Evolutionary conservation across 352 stramenopile species (phyloP).

Genomic region (Thalassiosira exigua): DNA sequence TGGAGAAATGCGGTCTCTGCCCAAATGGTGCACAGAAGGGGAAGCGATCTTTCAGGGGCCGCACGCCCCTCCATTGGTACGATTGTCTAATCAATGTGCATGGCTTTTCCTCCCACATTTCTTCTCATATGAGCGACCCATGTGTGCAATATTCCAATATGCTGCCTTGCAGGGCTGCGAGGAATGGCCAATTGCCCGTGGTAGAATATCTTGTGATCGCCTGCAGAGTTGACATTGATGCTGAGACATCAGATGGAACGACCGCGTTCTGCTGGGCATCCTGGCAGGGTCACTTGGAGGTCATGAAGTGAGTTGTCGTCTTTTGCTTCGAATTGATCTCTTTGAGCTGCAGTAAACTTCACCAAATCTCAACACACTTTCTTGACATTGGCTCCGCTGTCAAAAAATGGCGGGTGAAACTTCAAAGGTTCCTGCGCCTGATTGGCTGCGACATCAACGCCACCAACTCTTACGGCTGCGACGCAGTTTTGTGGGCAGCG

Average conservation of each 20-base stretch:
- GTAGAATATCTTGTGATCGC: constrained; percentile 69
- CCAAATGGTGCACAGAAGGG: constrained; percentile 63
- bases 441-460: constrained; percentile 61
- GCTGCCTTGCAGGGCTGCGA: constrained; percentile 45
- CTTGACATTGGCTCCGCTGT: no score
- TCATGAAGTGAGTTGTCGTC: constrained; percentile 68
- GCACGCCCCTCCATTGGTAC: constrained; percentile 78
- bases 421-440: constrained; percentile 54
- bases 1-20: constrained; percentile 67
- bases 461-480: constrained; percentile 79
- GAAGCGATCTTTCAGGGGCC: constrained; percentile 74
- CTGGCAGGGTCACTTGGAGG: constrained; percentile 76
- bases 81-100: neutral
- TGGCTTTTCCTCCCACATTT: neutral
- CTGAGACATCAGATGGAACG: constrained; percentile 77
- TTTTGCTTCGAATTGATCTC: neutral
- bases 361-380: no score
- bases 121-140: neutral
- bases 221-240: constrained; percentile 65
- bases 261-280: constrained; percentile 81
- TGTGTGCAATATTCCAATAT: neutral
- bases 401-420: neutral
- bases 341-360: neutral
- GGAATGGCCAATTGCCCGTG: constrained; percentile 78
- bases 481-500: constrained; percentile 79